Evolutionary conservation across 1,284 basidiomycete species (phyloP), one percentile per base, ranked within the genome.

Genomic region (Puccinia polysora): DNA sequence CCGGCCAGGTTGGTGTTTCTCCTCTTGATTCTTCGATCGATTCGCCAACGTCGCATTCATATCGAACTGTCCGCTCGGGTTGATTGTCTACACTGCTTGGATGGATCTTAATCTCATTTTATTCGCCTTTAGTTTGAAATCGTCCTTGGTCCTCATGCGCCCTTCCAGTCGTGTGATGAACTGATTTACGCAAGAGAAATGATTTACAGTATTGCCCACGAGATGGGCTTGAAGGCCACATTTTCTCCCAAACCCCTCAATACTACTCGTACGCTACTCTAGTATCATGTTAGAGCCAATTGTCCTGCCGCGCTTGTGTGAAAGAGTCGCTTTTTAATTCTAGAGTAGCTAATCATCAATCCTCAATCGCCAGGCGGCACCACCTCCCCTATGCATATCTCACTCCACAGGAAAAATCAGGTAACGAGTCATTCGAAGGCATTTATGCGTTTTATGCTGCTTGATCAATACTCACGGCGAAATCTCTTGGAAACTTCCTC

Each of bases 201-300:
- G 45, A 62, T 70, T 25, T 70, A 70, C 50, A 70, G 58, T 53
- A 49, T 62, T 38, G 67, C 67, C 28, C 55, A 70, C 43, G 55
- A 70, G 58, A 60, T 70, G 67, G 58, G 67, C 34, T 38, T 70
- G 20, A 59, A 62, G 50, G 67, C 67, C n/a, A 70, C 67, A 56
- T 70, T 70, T 38, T 50, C 56, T 7, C 67, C 67, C n/a, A 70
- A 70, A 28, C 67, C 67, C 5, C 60, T 60, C 25, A 38, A 58
- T 38, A 30, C 55, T 50, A 25, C 56, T 60, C 47, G 67, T 70
- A 8, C 36, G 67, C 60, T 49, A 30, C 14, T 45, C 32, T n/a
- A 52, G 8, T 30, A 7, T 18, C 28, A n/a, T n/a, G n/a, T n/a
- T n/a, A n/a, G n/a, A n/a, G n/a, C n/a, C n/a, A n/a, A n/a, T n/a